A percentile compares a stretch with the other conserved stretches of the same genome.
Conservation (phyloP, 139 green algal species). For the Chlorella sp. region DNA sequence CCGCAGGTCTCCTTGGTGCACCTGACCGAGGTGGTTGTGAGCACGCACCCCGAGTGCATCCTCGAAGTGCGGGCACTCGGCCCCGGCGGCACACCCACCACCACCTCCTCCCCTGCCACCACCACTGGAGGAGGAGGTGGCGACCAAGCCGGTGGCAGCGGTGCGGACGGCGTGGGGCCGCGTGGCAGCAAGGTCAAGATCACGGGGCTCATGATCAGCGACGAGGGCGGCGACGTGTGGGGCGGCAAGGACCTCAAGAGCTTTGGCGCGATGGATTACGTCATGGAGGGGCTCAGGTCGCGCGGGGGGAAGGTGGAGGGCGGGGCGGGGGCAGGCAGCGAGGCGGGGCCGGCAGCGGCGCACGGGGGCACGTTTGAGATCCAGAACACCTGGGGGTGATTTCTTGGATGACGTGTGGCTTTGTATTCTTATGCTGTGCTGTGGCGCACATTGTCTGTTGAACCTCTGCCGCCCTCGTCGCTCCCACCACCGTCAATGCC, state of each 20-base stretch:
- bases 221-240: not conserved
- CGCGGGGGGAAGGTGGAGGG: no score
- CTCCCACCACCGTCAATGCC: no score
- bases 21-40: not conserved
- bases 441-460: no score
- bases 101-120: not conserved
- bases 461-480: no score
- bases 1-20: not conserved
- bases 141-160: no score
- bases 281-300: not conserved
- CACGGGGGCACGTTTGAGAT: not conserved
- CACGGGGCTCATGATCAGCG: not conserved
- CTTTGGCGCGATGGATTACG: conserved; percentile 1
- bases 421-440: no score
- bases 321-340: no score
- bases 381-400: not conserved
- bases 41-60: not conserved
- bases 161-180: no score
- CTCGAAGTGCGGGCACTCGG: not conserved
- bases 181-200: not conserved
- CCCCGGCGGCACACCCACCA: not conserved
- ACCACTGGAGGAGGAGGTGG: no score
- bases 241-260: not conserved
- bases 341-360: no score
- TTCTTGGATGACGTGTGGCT: no score